Percentiles rank a stretch among this genome's conserved stretches.
phyloP scores from a whole-genome alignment of 2,329 filamentous ascomycete genomes.

The Emmonsia crescens region DNA sequence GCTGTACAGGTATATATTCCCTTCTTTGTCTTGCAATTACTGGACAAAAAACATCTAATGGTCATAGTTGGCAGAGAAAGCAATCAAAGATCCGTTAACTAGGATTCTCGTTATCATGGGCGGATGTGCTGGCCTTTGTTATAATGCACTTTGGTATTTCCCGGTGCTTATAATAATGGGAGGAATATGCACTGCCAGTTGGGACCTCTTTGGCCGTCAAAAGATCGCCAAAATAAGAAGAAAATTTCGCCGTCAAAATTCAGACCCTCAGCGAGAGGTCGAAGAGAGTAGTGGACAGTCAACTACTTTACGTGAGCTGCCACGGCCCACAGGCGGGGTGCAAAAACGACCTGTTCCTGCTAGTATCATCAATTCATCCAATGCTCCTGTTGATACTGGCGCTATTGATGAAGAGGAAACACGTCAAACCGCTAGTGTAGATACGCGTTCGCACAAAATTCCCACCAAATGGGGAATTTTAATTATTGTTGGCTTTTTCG shows the following conservation, averaged over 20 bases:
- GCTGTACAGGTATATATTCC: conserved; percentile 40
- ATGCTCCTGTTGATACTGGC: not conserved
- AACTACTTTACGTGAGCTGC: conserved; percentile 8
- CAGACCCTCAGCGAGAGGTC: conserved; percentile 8
- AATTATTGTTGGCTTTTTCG: conserved; percentile 40
- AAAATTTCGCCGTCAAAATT: conserved; percentile 14
- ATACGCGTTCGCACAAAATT: conserved; percentile 11
- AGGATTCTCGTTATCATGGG: conserved; percentile 53
- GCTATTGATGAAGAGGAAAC: not conserved
- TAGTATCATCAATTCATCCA: conserved; percentile 3
- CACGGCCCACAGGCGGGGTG: not conserved
- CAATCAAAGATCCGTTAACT: conserved; percentile 54
- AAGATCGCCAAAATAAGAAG: conserved; percentile 25
- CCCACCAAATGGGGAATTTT: conserved; percentile 12
- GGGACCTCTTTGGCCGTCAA: conserved; percentile 47
- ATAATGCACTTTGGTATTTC: conserved; percentile 67
- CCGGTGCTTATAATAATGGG: conserved; percentile 50
- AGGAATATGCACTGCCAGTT: conserved; percentile 43
- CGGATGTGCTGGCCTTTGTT: conserved; percentile 55
- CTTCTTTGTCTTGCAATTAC: not conserved
- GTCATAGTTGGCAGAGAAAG: conserved; percentile 51
- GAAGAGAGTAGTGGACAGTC: conserved; percentile 9
- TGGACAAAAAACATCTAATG: not conserved
- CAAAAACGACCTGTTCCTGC: conserved; percentile 12
- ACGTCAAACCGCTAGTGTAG: not conserved